Conservation (phyloP, 169 alveolate species). For the Plasmodium billcollinsi region DNA sequence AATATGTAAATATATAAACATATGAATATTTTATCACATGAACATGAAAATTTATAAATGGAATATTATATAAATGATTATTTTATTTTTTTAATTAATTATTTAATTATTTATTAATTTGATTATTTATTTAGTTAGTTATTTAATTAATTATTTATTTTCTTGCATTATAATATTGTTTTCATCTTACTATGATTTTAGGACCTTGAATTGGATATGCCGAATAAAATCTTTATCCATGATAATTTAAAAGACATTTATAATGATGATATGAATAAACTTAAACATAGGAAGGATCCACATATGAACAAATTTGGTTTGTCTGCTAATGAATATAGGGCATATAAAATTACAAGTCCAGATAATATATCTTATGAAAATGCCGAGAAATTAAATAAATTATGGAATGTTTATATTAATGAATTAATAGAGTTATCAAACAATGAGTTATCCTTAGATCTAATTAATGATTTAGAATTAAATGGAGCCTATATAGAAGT, state of each 20-base stretch:
- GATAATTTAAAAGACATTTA: slow-evolving; percentile 20
- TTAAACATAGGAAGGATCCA: slow-evolving; percentile 2
- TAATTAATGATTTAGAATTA: slow-evolving; percentile 72
- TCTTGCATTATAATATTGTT: not conserved
- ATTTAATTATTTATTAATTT: not conserved
- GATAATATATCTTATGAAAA: slow-evolving; percentile 41
- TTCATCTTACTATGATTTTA: not conserved
- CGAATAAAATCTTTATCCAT: slow-evolving; percentile 3
- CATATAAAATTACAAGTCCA: slow-evolving; percentile 26
- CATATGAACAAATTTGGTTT: slow-evolving; percentile 38
- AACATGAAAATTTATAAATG: not conserved
- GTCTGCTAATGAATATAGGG: slow-evolving; percentile 56
- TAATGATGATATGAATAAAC: not conserved
- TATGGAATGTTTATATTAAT: slow-evolving; percentile 69
- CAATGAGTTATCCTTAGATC: slow-evolving; percentile 19
- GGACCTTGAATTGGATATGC: slow-evolving; percentile 4
- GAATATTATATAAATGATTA: too few species aligned
- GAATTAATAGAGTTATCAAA: slow-evolving; percentile 43
- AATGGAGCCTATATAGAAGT: slow-evolving; percentile 75
- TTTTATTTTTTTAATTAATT: too few species aligned
- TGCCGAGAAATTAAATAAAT: slow-evolving; percentile 39
- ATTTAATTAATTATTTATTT: not conserved
- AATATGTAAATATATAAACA: not conserved
- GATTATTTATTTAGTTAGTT: not conserved
- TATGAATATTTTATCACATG: not conserved